phyloP scores from a whole-genome alignment of 2,329 filamentous ascomycete genomes.

The Helicocarpus griseus region DNA sequence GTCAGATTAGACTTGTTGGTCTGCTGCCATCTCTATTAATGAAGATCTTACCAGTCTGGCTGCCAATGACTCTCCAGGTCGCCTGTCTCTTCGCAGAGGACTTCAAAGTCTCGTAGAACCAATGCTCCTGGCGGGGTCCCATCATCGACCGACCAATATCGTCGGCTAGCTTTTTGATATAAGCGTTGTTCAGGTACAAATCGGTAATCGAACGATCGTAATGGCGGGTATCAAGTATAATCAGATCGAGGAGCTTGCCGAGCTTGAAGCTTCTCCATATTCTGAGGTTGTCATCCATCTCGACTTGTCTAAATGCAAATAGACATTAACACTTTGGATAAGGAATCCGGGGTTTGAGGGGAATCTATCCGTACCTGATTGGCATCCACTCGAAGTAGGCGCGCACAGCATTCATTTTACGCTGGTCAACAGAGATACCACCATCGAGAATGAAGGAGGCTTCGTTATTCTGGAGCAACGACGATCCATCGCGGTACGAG shows the following conservation, averaged over 20 bases:
- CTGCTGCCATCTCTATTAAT: background rate
- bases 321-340: background rate
- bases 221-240: slow-evolving; percentile 59
- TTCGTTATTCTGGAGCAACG: slow-evolving; percentile 55
- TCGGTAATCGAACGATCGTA: slow-evolving; percentile 58
- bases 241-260: slow-evolving; percentile 54
- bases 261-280: slow-evolving; percentile 59
- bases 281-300: slow-evolving; percentile 58
- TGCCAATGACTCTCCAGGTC: slow-evolving; percentile 61
- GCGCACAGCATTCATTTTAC: slow-evolving; percentile 63
- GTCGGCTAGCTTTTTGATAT: slow-evolving; percentile 53
- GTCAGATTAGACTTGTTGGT: background rate
- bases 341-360: background rate
- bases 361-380: slow-evolving; percentile 30
- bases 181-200: slow-evolving; percentile 49
- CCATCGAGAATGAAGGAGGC: slow-evolving; percentile 52
- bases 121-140: slow-evolving; percentile 62
- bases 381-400: slow-evolving; percentile 61
- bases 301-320: slow-evolving; percentile 37
- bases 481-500: slow-evolving; percentile 53
- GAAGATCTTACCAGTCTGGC: slow-evolving; percentile 41
- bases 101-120: slow-evolving; percentile 56
- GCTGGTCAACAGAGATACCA: slow-evolving; percentile 55
- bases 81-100: slow-evolving; percentile 52
- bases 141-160: slow-evolving; percentile 60